Evolutionary conservation across 176 grass and related monocot genomes (phyloP).

Genomic region (Zoysia japonica): DNA sequence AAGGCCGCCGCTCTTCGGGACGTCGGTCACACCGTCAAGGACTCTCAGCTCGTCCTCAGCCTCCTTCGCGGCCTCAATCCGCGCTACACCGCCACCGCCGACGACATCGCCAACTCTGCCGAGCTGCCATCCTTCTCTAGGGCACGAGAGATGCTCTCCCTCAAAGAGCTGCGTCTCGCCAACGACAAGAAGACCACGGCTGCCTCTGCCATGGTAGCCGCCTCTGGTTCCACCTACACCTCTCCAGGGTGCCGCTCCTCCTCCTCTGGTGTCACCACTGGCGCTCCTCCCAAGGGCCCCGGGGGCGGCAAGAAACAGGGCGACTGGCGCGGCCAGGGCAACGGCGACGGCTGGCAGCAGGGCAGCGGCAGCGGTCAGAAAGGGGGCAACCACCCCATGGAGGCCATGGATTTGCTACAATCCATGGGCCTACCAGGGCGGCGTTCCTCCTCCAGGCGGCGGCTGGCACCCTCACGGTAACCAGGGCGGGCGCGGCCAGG

Average conservation of each 20-base stretch:
- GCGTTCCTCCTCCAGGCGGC: rapidly evolving
- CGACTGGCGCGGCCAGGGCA: too few relatives aligned
- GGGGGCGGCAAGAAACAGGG: too few relatives aligned
- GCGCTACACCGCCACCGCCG: not conserved
- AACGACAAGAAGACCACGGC: too few relatives aligned
- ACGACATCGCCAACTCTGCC: not conserved
- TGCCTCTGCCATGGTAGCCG: too few relatives aligned
- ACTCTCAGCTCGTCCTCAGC: not conserved
- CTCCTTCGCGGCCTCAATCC: not conserved
- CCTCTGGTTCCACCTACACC: too few relatives aligned
- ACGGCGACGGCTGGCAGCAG: too few relatives aligned
- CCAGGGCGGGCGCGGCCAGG: too few relatives aligned
- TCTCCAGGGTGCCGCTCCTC: too few relatives aligned
- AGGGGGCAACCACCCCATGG: rapidly evolving
- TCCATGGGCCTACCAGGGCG: not conserved
- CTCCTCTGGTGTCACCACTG: too few relatives aligned
- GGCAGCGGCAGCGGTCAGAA: not conserved
- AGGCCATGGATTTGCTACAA: not conserved
- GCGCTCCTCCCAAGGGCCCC: too few relatives aligned
- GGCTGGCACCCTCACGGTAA: too few relatives aligned
- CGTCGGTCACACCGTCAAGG: not conserved
- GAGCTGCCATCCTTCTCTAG: too few relatives aligned
- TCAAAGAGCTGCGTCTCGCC: not conserved
- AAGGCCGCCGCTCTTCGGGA: rapidly evolving
- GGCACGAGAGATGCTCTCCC: not conserved